Conservation (phyloP, 2,329 filamentous ascomycete genomes). For the Westerdykella ornata region DNA sequence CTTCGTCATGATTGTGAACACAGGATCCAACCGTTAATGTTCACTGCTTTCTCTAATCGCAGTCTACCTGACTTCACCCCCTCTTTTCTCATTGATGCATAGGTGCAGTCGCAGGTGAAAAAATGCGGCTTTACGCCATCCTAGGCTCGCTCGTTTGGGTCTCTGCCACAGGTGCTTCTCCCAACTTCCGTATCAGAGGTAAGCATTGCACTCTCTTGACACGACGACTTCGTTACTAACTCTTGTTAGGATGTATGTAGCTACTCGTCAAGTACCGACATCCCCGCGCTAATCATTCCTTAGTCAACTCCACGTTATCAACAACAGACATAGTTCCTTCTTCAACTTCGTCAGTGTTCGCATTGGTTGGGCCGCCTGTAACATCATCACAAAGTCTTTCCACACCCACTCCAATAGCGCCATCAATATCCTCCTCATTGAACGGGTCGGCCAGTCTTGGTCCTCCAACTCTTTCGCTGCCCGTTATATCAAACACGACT, state of each 20-base stretch:
- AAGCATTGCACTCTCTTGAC: conserved; percentile 5
- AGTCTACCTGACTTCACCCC: too few species aligned
- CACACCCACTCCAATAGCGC: conserved; percentile 1
- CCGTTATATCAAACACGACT: too few species aligned
- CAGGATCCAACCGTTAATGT: not conserved
- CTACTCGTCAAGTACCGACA: not conserved
- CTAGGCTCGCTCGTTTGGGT: conserved; percentile 15
- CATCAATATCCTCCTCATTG: conserved; percentile 1
- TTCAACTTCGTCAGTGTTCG: conserved; percentile 1
- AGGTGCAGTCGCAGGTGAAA: conserved; percentile 6
- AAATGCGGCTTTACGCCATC: conserved; percentile 19
- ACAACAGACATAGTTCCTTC: not conserved
- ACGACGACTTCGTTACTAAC: conserved; percentile 4
- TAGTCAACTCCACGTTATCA: conserved; percentile 3
- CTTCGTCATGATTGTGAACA: conserved; percentile 1
- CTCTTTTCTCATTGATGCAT: conserved; percentile 15
- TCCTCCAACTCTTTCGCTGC: conserved; percentile 2
- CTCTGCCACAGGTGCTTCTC: conserved; percentile 9
- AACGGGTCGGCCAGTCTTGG: not conserved
- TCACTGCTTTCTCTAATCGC: conserved; percentile 1
- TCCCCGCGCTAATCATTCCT: not conserved
- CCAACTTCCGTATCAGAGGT: conserved; percentile 12
- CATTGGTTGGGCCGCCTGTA: not conserved
- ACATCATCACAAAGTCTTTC: conserved; percentile 1
- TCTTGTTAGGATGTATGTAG: conserved; percentile 15